Percentiles rank a stretch among this genome's conserved stretches.
phyloP scores from a whole-genome alignment of 148 eudicot species.

The Mesembryanthemum crystallinum region DNA sequence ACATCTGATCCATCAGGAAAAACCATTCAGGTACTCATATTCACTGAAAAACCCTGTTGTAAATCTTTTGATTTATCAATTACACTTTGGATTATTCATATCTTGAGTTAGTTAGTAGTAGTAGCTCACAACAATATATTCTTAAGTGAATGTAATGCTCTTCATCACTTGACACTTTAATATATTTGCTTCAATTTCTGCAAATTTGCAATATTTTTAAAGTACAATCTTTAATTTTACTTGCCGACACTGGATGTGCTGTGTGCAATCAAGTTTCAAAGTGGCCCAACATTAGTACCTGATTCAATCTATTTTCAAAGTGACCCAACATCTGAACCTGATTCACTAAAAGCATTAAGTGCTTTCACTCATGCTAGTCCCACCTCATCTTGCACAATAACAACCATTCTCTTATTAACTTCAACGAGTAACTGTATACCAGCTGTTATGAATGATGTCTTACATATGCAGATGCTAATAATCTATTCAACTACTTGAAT shows the following conservation, averaged over 20 bases:
- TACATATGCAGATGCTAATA: background rate
- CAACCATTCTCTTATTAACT: background rate
- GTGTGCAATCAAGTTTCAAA: too few species aligned
- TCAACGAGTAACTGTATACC: background rate
- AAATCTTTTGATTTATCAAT: background rate
- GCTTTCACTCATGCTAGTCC: slow-evolving; percentile 1
- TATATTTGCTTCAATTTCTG: background rate
- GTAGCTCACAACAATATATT: too few species aligned
- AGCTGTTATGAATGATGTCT: background rate
- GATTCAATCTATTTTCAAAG: too few species aligned
- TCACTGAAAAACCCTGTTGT: background rate
- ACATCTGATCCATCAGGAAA: slow-evolving; percentile 89
- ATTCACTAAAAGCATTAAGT: slow-evolving; percentile 9
- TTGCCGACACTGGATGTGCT: slow-evolving; percentile 26
- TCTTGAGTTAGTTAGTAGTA: background rate
- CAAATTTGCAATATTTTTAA: background rate
- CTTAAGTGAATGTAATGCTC: background rate
- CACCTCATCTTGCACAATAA: background rate
- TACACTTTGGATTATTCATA: background rate
- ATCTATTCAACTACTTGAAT: background rate
- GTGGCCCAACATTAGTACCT: too few species aligned
- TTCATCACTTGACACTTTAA: background rate
- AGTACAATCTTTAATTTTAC: background rate
- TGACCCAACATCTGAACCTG: background rate
- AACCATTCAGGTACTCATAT: slow-evolving; percentile 75